These are phyloP conservation scores for Penicillium bialowiezense DNA, from an alignment of 495 filamentous ascomycete genomes.

Conservation along the genomic window DNA sequence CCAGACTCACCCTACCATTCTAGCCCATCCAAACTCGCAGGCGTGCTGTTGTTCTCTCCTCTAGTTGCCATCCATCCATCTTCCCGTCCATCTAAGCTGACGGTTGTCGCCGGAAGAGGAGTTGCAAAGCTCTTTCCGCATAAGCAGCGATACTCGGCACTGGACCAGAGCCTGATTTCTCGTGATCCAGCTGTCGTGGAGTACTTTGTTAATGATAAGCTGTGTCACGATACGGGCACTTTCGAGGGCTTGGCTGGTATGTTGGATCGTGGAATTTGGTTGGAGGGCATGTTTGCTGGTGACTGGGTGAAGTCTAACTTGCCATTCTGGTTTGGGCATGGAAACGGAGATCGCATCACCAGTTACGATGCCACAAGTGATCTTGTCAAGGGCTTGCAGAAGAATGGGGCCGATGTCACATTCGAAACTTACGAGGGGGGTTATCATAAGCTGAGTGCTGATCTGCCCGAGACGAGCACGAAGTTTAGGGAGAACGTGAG, in stretches of 20 bases:
- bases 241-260: conserved; percentile 70
- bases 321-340: conserved; percentile 63
- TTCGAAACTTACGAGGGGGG: conserved; percentile 75
- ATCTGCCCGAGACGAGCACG: conserved; percentile 57
- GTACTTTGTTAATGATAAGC: conserved; percentile 48
- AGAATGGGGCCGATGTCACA: conserved; percentile 57
- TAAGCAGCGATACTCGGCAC: conserved; percentile 45
- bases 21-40: conserved; percentile 44
- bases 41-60: conserved; percentile 66
- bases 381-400: conserved; percentile 52
- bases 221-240: conserved; percentile 78
- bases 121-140: conserved; percentile 63
- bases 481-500: conserved; percentile 68
- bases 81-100: conserved; percentile 55
- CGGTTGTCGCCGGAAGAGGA: conserved; percentile 59
- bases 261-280: conserved; percentile 57
- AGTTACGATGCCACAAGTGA: conserved; percentile 57
- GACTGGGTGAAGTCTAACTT: conserved; percentile 18
- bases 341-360: conserved; percentile 64
- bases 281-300: conserved; percentile 24
- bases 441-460: conserved; percentile 72
- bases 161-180: conserved; percentile 57
- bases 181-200: conserved; percentile 55
- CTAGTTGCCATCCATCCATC: conserved; percentile 65
- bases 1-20: conserved; percentile 18